phyloP scores from a whole-genome alignment of 371 early-diverging fungal genomes.

The Thermomucor indicae-seudaticae region DNA sequence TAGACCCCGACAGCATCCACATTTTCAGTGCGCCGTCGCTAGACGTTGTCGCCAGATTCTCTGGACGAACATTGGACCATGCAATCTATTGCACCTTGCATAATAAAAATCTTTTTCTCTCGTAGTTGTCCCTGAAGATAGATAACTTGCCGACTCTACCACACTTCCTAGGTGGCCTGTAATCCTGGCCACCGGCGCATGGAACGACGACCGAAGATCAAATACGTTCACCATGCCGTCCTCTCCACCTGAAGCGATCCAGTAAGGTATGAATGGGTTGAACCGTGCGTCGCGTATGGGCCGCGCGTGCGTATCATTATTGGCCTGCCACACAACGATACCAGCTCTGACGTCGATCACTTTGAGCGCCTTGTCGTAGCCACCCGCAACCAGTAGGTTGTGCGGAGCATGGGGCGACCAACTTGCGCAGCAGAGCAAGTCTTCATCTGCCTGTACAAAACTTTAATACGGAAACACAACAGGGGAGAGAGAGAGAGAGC shows the following conservation, averaged over 20 bases:
- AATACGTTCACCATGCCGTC: conserved; percentile 67
- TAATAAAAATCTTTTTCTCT: neutral
- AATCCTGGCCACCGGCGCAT: conserved; percentile 50
- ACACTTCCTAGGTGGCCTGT: conserved; percentile 50
- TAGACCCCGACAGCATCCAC: conserved; percentile 33
- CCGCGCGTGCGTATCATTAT: conserved; percentile 25
- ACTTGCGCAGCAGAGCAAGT: too few relatives aligned
- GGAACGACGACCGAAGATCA: conserved; percentile 64
- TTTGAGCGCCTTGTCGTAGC: conserved; percentile 10
- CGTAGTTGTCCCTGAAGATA: neutral
- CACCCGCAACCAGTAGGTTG: conserved; percentile 24
- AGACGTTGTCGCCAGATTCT: conserved; percentile 49
- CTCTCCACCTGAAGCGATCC: conserved; percentile 72
- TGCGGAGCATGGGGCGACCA: conserved; percentile 38
- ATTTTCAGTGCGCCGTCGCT: conserved; percentile 49
- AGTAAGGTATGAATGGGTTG: conserved; percentile 78
- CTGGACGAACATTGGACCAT: conserved; percentile 62
- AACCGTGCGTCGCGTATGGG: conserved; percentile 60
- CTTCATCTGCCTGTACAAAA: conserved; percentile 4
- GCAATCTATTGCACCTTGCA: conserved; percentile 22
- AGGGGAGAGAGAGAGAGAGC: neutral
- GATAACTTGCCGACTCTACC: conserved; percentile 36
- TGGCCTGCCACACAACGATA: conserved; percentile 20
- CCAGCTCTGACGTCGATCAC: conserved; percentile 22
- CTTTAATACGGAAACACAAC: neutral